Evolutionary conservation across 192 early-diverging fungal genomes (phyloP), one percentile per base, ranked within the genome.

Genomic region (Gonapodya sp.): DNA sequence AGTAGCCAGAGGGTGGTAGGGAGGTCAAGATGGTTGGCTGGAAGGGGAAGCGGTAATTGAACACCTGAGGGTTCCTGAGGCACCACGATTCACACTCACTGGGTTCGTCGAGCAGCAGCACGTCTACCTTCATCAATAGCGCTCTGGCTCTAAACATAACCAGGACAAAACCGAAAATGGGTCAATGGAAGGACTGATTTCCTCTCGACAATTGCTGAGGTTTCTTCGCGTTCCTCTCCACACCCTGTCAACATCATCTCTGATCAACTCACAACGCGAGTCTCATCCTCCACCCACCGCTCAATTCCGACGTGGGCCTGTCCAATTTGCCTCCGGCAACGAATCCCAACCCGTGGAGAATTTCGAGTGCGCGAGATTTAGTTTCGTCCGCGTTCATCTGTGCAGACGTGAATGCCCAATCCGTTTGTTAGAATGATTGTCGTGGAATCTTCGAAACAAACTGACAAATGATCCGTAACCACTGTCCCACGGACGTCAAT

Each of bases 1-100:
- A 95, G 92, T 1, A 98, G 89, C 95, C 95, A 98, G n/a, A 95
- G 84, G 36, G 94, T 96, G 30, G 95, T 93, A 0, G 93, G 92
- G 35, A 98, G 84, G 82, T 98, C 96, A 82, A 64, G 46, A 64
- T 64, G 46, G 24, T 64, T 64, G 24, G 46, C 46, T 64, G 46
- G 8, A 64, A 64, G 46, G 8, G 46, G 46, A 64, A 64, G 46
- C 46, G 24, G n/a, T n/a, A n/a, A n/a, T n/a, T n/a, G 46, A 64
- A 16, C 8, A 64, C 8, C 8, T 64, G 8, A 24, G 46, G 46
- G 8, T 24, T 64, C 46, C 46, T 64, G 46, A 8, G 24, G 8
- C 46, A 64, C 46, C 8, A 64, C 46, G 46, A 8, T 16, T 8
- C 8, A 8, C 8, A 64, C 46, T 64, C 24, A 64, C 84, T 97